phyloP scores from a whole-genome alignment of 2,329 filamentous ascomycete species.

The Apiospora kogelbergensis region DNA sequence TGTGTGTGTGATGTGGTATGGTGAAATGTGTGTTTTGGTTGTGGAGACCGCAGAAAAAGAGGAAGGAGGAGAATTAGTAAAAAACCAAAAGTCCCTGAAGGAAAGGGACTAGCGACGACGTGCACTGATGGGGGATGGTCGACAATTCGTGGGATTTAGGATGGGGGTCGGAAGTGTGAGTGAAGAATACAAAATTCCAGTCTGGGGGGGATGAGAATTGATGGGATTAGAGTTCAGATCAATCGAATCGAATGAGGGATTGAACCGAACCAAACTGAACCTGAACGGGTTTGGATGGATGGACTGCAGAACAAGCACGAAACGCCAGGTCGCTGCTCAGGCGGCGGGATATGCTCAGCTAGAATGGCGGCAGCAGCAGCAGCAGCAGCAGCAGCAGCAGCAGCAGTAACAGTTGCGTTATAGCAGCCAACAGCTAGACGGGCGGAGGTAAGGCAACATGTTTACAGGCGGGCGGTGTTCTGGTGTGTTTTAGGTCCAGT shows the following conservation, averaged over 20 bases:
- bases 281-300: not conserved
- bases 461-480: not conserved
- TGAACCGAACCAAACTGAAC: not conserved
- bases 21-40: conserved; percentile 2
- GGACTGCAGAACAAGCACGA: not conserved
- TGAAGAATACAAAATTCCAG: conserved; percentile 9
- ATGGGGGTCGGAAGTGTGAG: conserved; percentile 5
- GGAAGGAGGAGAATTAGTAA: conserved; percentile 7
- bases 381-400: not conserved
- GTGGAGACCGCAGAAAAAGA: conserved; percentile 6
- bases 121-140: conserved; percentile 11
- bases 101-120: conserved; percentile 11
- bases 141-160: conserved; percentile 8
- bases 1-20: conserved; percentile 30
- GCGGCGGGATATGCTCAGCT: too few relatives aligned
- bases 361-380: not conserved
- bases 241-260: conserved; percentile 2
- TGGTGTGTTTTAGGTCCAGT: not conserved
- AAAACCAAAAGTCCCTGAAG: conserved; percentile 6
- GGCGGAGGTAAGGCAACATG: not conserved
- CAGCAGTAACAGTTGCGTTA: not conserved
- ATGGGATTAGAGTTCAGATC: conserved; percentile 11
- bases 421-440: not conserved
- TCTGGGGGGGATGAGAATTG: conserved; percentile 4
- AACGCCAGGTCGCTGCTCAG: not conserved